Base-by-base conservation (phyloP, 768 basidiomycete genomes). In the Termitomyces sp. region DNA sequence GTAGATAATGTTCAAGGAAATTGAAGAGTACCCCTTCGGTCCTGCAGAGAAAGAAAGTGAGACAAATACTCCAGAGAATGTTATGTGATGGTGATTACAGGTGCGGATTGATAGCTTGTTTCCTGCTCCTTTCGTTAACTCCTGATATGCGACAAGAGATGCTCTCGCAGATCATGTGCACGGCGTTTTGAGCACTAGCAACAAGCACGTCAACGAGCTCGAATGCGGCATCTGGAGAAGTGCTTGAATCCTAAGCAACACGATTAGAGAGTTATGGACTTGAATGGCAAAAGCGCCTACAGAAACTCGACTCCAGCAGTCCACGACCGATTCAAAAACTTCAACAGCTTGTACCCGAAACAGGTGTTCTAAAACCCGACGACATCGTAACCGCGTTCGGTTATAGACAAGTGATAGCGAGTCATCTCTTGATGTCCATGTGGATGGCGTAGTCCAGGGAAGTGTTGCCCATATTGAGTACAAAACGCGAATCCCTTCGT, bases 161-260 rank as follows among this genome's bases (percentile, higher is more conserved):
- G 66, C 88, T 89, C 70, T 97, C 94, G 69, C 92, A 95, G 36
- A 94, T 77, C 83, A 96, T 89, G 63, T 93, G 88, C 1, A 98
- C 94, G 8, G 91, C 87, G 57, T 83, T 89, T 67, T 94, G 94
- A 4, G 94, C 90, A 69, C 84, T 96, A 3, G 91, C 81, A 7
- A 94, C 84, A 35, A 98, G 82, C 16, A 88, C 76, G 70, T 97
- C 94, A 13, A 96, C 78, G 24, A 96, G 79, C 59, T 94, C 90
- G 68, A 96, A 96, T 1, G 89, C 81, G 7, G 84, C 79, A 35
- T 81, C 79, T 48, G 79, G 76, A 2, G 79, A 72, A 4, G 73
- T 63, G 45, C 71, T 72, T 32, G 79, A 70, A 52, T 78, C 75
- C 75, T 80, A 63, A 52, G 60, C 54, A 51, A 60, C 40, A 38